A percentile compares a stretch with the other conserved stretches of the same genome.
Evolutionary conservation across 139 green algal genomes (phyloP).

Genomic region (Trebouxia sp.): DNA sequence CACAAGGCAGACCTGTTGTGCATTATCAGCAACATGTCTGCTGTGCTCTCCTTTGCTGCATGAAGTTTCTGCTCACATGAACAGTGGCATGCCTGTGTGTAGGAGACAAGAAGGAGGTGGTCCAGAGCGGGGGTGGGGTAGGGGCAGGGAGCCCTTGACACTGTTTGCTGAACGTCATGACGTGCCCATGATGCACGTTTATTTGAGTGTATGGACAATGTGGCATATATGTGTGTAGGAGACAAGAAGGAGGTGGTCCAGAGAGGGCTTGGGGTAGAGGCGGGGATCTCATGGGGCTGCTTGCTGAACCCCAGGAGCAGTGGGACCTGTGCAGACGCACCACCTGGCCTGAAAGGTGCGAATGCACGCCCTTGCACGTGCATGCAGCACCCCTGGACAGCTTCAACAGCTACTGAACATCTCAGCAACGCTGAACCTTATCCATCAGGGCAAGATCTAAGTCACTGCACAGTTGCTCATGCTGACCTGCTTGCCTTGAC

Average conservation of each 20-base stretch:
- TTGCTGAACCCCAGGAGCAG: slow-evolving; percentile 34
- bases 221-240: neutral
- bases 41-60: neutral
- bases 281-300: neutral
- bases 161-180: neutral
- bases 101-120: neutral
- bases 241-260: neutral
- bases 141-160: neutral
- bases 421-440: too few species aligned
- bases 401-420: neutral
- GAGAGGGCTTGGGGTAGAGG: neutral
- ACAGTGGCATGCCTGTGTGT: neutral
- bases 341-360: slow-evolving; percentile 43
- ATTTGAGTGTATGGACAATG: neutral
- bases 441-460: too few species aligned
- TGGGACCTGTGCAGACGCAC: slow-evolving; percentile 42
- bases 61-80: neutral
- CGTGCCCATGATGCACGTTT: neutral
- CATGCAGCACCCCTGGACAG: neutral
- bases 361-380: too few species aligned
- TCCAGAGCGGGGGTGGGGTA: neutral
- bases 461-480: too few species aligned
- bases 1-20: neutral
- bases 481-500: too few species aligned
- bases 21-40: neutral